Evolutionary conservation across 352 stramenopile species (phyloP).

Genomic region (Blastocystis sp.): DNA sequence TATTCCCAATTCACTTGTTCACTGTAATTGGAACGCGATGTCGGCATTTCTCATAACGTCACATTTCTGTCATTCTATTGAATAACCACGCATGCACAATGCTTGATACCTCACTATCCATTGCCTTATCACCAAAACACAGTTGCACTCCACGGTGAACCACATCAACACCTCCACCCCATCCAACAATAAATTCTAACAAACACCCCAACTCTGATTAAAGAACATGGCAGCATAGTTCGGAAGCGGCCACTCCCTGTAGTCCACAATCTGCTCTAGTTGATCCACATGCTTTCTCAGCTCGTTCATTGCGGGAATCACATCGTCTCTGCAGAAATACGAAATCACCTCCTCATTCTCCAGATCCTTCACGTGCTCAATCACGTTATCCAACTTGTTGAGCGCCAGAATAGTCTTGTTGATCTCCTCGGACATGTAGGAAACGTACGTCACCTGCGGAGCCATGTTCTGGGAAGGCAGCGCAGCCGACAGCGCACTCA

Average conservation of each 20-base stretch:
- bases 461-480: constrained; percentile 9
- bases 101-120: neutral
- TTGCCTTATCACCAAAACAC: neutral
- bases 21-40: too few relatives aligned
- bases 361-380: neutral
- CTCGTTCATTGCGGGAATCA: constrained; percentile 57
- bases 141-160: too few relatives aligned
- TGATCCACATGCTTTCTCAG: constrained; percentile 57
- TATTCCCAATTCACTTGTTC: too few relatives aligned
- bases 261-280: constrained; percentile 55
- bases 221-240: constrained; percentile 60
- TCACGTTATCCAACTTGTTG: constrained; percentile 32
- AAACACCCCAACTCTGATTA: constrained; percentile 50
- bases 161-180: neutral
- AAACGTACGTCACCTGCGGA: constrained; percentile 47
- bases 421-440: constrained; percentile 53
- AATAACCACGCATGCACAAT: neutral
- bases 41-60: neutral
- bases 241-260: constrained; percentile 57
- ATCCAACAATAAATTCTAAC: neutral
- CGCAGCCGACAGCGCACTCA: constrained; percentile 23
- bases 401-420: constrained; percentile 42
- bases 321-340: constrained; percentile 56
- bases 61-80: neutral
- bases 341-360: constrained; percentile 15